A percentile compares a stretch with the other conserved stretches of the same genome.
Conservation (phyloP, 257 asterid genomes). For the Linderniella brevidens region DNA sequence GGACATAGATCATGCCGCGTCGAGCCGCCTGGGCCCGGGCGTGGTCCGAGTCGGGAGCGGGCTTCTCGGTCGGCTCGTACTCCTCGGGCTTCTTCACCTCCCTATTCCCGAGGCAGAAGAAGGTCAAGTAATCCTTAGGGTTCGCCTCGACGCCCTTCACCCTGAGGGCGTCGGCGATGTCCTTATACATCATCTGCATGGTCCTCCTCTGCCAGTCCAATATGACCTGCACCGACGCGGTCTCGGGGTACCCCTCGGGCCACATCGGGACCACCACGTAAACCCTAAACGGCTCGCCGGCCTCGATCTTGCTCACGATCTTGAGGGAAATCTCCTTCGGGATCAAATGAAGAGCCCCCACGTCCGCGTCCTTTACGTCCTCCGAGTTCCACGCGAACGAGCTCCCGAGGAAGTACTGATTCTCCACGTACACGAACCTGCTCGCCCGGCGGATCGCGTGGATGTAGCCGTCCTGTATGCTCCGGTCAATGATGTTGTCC, state of each 20-base stretch:
- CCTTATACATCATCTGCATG: slow-evolving; percentile 61
- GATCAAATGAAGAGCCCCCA: slow-evolving; percentile 41
- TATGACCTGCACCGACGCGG: slow-evolving; percentile 41
- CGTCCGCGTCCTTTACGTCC: slow-evolving; percentile 33
- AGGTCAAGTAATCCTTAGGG: slow-evolving; percentile 50
- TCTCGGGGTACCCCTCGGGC: slow-evolving; percentile 63
- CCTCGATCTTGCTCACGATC: slow-evolving; percentile 48
- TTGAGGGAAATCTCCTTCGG: slow-evolving; percentile 53
- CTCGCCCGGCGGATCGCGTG: slow-evolving; percentile 60
- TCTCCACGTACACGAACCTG: slow-evolving; percentile 48
- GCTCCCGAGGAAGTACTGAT: slow-evolving; percentile 67
- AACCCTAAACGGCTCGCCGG: slow-evolving; percentile 40
- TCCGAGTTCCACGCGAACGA: slow-evolving; percentile 39
- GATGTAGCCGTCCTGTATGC: slow-evolving; percentile 62
- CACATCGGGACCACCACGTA: slow-evolving; percentile 65
- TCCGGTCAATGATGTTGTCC: slow-evolving; percentile 52
- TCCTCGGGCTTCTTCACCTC: slow-evolving; percentile 40
- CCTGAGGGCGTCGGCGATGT: slow-evolving; percentile 25
- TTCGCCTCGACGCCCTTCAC: slow-evolving; percentile 45
- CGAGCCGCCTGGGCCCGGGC: slow-evolving; percentile 41
- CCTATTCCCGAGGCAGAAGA: slow-evolving; percentile 62
- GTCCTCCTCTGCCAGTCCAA: slow-evolving; percentile 63
- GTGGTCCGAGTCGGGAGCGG: slow-evolving; percentile 32
- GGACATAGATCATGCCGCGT: slow-evolving; percentile 66
- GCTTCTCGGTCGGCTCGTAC: slow-evolving; percentile 34